Base-by-base conservation (phyloP, 2,329 filamentous ascomycete genomes). In the Pezicula carpinea region DNA sequence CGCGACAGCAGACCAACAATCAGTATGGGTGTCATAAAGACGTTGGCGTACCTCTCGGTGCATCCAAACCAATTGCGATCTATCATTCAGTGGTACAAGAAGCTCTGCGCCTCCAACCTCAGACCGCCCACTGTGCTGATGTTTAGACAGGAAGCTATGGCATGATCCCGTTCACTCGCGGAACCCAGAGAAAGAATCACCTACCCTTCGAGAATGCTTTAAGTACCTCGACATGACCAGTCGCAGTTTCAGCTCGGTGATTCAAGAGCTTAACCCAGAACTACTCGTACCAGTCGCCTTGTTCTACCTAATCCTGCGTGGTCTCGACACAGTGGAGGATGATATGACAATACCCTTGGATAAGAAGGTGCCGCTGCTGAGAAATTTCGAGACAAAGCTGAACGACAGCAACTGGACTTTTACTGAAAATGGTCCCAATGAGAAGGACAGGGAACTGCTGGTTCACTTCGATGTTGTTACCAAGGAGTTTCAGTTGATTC, bases 311-410 rank as follows among this genome's bases (percentile, higher is more conserved):
- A 80, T 89, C 44, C 77, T 99, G 46, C 88, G 93, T 51, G 93
- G 89, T 39, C 79, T 99, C 43, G 93, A 99, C 68, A 99, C 93
- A n/a, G 88, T 99, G 51, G 93, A 99, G 70, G 93, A 99, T 74
- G 93, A 99, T 69, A 97, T 96, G 83, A 95, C 90, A 5, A 85
- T 99, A 51, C 75, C 85, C 3, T 71, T 92, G 33, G 77, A 80
- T 54, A 83, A 79, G 62, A 99, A 99, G 72, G 87, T 95, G 63
- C 89, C 90, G 2, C 69, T 96, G 47, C 74, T 99, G 51, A 82
- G 92, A 52, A 76, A 85, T 39, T 99, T 99, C 68, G 75, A 95
- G 64, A 71, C 85, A 46, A 77, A 85, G 55, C 76, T 97, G 62
- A 84, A 89, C 56, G 69, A 85, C 54, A 88, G 95, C 55, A 91